These are phyloP conservation scores for Sparassis latifolia DNA, from an alignment of 1,284 basidiomycete genomes.

Conservation along the genomic window DNA sequence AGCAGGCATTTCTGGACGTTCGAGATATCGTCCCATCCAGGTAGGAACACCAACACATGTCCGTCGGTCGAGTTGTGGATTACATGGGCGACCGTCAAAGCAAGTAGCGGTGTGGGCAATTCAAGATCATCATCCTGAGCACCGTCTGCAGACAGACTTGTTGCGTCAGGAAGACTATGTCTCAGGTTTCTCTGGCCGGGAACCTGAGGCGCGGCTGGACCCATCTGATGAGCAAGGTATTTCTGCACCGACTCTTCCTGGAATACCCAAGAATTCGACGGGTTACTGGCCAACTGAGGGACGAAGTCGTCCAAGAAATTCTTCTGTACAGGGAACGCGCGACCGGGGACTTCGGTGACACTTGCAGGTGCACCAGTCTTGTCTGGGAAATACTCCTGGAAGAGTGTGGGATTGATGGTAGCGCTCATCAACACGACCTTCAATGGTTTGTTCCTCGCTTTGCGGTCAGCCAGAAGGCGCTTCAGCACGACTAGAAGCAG, in stretches of 20 bases:
- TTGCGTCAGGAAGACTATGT: background rate
- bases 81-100: slow-evolving; percentile 79
- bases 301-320: slow-evolving; percentile 82
- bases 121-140: slow-evolving; percentile 62
- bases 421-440: slow-evolving; percentile 95
- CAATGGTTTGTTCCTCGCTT: slow-evolving; percentile 67
- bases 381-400: slow-evolving; percentile 83
- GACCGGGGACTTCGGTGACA: slow-evolving; percentile 85
- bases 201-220: slow-evolving; percentile 21
- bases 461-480: slow-evolving; percentile 75
- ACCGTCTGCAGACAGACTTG: background rate
- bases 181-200: slow-evolving; percentile 2
- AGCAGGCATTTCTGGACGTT: slow-evolving; percentile 68
- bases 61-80: slow-evolving; percentile 74
- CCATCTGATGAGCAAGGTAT: slow-evolving; percentile 76
- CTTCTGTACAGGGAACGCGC: slow-evolving; percentile 85
- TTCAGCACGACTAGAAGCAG: slow-evolving; percentile 89
- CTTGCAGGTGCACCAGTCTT: slow-evolving; percentile 57
- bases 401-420: slow-evolving; percentile 87
- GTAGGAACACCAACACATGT: slow-evolving; percentile 88
- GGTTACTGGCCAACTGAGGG: slow-evolving; percentile 36
- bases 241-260: slow-evolving; percentile 69
- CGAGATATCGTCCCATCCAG: slow-evolving; percentile 91
- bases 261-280: slow-evolving; percentile 59
- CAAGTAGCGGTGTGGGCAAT: slow-evolving; percentile 79